Conservation (phyloP, 1,139 yeast genomes). For the Protomyces pachydermus region DNA sequence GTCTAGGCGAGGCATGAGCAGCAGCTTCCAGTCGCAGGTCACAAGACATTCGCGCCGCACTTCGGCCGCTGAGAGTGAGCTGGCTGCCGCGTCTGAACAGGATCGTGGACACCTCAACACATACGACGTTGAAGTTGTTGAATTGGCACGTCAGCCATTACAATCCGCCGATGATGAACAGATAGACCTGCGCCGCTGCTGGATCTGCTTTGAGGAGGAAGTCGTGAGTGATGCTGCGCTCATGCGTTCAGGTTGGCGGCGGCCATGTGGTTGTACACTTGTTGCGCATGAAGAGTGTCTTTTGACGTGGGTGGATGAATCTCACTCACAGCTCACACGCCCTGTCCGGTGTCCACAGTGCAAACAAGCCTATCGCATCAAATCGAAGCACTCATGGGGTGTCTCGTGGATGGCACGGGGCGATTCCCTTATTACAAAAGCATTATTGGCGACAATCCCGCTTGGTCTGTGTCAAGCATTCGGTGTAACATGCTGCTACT, state of each 20-base stretch:
- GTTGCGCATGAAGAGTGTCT: conserved; percentile 45
- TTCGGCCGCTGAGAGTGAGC: neutral
- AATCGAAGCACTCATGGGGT: conserved; percentile 10
- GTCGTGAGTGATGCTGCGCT: neutral
- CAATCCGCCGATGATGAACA: neutral
- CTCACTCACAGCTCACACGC: conserved; percentile 8
- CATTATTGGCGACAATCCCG: conserved; percentile 9
- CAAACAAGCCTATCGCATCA: conserved; percentile 22
- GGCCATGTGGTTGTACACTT: conserved; percentile 45
- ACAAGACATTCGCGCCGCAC: neutral
- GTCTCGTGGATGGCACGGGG: conserved; percentile 13
- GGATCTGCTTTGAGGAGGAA: conserved; percentile 28
- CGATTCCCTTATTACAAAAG: conserved; percentile 12
- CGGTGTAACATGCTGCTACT: conserved; percentile 12
- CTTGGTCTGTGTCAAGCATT: conserved; percentile 13
- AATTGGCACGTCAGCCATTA: neutral
- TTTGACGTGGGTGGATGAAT: conserved; percentile 40
- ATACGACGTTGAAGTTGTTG: neutral
- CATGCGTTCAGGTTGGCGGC: conserved; percentile 37
- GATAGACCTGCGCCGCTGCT: conserved; percentile 7
- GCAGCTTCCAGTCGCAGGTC: neutral
- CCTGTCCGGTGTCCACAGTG: conserved; percentile 28
- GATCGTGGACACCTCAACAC: neutral
- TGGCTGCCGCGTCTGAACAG: too few species aligned
- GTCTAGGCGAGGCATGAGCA: neutral